These are phyloP conservation scores for Dendryphion nanum DNA, from an alignment of 2,329 filamentous ascomycete species.

Conservation along the genomic window DNA sequence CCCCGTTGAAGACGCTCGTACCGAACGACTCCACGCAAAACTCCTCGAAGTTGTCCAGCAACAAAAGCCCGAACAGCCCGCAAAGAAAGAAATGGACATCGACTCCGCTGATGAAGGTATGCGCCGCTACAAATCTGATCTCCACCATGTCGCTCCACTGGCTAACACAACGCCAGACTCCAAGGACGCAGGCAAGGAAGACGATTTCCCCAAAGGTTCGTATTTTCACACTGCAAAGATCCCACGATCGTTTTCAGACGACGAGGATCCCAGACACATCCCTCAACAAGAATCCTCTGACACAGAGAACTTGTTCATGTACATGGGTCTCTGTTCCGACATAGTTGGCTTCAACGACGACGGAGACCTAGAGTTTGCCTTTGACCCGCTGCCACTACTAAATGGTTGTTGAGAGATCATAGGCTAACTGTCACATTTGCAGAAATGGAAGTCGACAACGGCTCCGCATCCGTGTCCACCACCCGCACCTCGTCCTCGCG, in stretches of 20 bases:
- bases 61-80: constrained; percentile 58
- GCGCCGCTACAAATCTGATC: constrained; percentile 1
- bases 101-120: constrained; percentile 43
- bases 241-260: constrained; percentile 21
- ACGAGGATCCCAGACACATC: too few relatives aligned
- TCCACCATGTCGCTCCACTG: constrained; percentile 1
- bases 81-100: constrained; percentile 47
- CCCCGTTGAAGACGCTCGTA: constrained; percentile 74
- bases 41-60: constrained; percentile 76
- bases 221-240: constrained; percentile 29
- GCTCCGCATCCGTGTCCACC: constrained; percentile 14
- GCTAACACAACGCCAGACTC: constrained; percentile 5
- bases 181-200: constrained; percentile 16
- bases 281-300: constrained; percentile 10
- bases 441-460: constrained; percentile 44
- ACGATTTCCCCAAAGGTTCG: constrained; percentile 32
- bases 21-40: constrained; percentile 81
- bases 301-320: constrained; percentile 35
- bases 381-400: constrained; percentile 34
- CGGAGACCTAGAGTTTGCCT: constrained; percentile 36
- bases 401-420: constrained; percentile 23
- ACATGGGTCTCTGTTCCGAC: constrained; percentile 40
- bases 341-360: constrained; percentile 37
- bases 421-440: constrained; percentile 29
- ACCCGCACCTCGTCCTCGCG: constrained; percentile 8